phyloP scores from a whole-genome alignment of 1,284 basidiomycete genomes.

The Naganishia sp. region DNA sequence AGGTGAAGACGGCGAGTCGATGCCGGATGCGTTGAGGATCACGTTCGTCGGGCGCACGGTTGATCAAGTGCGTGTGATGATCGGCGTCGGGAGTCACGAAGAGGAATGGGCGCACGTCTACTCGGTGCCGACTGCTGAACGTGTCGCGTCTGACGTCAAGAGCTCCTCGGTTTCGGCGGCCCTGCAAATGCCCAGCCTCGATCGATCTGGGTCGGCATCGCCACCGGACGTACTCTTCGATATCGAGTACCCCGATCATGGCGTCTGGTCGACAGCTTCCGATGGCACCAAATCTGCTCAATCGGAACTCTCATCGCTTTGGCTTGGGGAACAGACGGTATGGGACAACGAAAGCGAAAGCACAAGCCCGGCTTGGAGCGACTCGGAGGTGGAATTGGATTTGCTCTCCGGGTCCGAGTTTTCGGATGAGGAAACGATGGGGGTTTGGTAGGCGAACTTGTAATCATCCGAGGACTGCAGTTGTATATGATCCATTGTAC shows the following conservation, averaged over 20 bases:
- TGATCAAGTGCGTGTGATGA: conserved; percentile 11
- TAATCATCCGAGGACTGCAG: neutral
- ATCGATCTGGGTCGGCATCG: conserved; percentile 5
- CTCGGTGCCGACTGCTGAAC: conserved; percentile 4
- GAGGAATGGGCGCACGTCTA: conserved; percentile 19
- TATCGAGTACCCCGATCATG: conserved; percentile 20
- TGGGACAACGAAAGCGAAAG: conserved; percentile 19
- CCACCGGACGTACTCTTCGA: conserved; percentile 4
- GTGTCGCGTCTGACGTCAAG: neutral
- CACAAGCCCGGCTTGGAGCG: conserved; percentile 25
- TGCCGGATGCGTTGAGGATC: conserved; percentile 17
- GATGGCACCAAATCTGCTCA: neutral
- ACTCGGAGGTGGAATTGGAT: conserved; percentile 20
- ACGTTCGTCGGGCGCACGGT: conserved; percentile 1
- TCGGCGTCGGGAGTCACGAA: conserved; percentile 3
- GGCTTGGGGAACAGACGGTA: conserved; percentile 11
- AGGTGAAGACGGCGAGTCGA: conserved; percentile 1
- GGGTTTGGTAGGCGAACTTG: conserved; percentile 11
- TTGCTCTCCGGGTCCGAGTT: conserved; percentile 20
- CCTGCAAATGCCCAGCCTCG: conserved; percentile 14
- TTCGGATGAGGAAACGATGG: conserved; percentile 16
- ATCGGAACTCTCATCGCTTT: conserved; percentile 24
- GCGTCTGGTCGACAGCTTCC: conserved; percentile 5
- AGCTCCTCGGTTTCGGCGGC: neutral
- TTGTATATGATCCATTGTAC: neutral